Percentiles rank a stretch among this genome's conserved stretches.
These are phyloP conservation scores for Microbotryum violaceum DNA, from an alignment of 1,284 basidiomycete species.

Conservation along the genomic window DNA sequence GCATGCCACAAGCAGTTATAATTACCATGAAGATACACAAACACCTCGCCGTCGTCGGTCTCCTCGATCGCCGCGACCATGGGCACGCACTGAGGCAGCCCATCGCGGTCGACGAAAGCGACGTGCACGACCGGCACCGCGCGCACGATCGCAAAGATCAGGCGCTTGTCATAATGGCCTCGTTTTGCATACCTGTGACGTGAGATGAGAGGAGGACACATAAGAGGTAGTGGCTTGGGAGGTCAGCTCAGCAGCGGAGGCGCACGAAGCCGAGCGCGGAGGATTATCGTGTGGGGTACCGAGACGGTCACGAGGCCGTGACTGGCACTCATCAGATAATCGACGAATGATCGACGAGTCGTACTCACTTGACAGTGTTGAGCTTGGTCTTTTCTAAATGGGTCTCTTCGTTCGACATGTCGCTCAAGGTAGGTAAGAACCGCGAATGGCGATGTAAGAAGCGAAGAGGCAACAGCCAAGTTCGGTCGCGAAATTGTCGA, in stretches of 20 bases:
- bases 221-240: background rate
- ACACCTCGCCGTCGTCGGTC: slow-evolving; percentile 31
- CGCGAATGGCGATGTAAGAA: too few species aligned
- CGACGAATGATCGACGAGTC: too few species aligned
- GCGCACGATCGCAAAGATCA: slow-evolving; percentile 29
- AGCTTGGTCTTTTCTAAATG: slow-evolving; percentile 2
- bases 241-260: background rate
- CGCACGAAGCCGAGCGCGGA: background rate
- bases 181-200: slow-evolving; percentile 3
- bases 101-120: slow-evolving; percentile 33
- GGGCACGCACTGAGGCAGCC: slow-evolving; percentile 35
- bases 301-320: too few species aligned
- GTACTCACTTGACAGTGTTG: slow-evolving; percentile 6
- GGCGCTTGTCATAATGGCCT: slow-evolving; percentile 13
- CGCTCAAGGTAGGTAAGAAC: too few species aligned
- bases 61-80: slow-evolving; percentile 36
- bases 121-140: slow-evolving; percentile 34
- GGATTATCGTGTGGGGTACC: too few species aligned
- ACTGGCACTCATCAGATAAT: too few species aligned
- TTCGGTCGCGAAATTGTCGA: too few species aligned
- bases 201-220: background rate
- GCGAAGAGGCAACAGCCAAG: too few species aligned
- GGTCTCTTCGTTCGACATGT: slow-evolving; percentile 1
- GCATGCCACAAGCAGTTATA: background rate
- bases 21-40: slow-evolving; percentile 33